Conservation (phyloP, 805 yeast species). For the Lipomyces spencermartinsiae region DNA sequence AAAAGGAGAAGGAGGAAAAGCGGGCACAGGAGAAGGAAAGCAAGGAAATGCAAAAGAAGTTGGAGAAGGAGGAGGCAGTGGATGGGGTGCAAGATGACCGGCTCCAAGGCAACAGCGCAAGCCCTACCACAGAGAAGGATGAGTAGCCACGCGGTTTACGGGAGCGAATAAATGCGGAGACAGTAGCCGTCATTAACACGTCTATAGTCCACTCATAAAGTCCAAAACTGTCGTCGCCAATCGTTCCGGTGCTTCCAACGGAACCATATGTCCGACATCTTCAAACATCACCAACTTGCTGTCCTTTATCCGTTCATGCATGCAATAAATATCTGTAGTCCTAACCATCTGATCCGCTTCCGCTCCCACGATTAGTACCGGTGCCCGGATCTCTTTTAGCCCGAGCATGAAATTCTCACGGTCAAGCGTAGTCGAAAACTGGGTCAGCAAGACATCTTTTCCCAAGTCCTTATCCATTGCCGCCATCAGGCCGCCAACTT, state of each 20-base stretch:
- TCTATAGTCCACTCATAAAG: not conserved
- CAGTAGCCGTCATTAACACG: not conserved
- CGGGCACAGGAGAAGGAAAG: not conserved
- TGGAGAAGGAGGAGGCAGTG: not conserved
- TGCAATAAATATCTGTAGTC: not conserved
- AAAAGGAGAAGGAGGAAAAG: not conserved
- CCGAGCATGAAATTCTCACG: conserved; percentile 2
- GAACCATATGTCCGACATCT: conserved; percentile 6
- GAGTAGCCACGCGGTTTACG: too few relatives aligned
- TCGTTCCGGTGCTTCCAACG: conserved; percentile 1
- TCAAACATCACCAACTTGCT: not conserved
- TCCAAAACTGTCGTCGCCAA: not conserved
- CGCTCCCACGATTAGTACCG: conserved; percentile 2
- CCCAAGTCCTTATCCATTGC: conserved; percentile 9
- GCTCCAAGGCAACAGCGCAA: too few relatives aligned
- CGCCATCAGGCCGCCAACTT: conserved; percentile 3
- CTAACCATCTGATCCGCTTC: not conserved
- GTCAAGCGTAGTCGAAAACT: not conserved
- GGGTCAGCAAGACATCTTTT: conserved; percentile 1
- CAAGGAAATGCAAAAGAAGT: not conserved
- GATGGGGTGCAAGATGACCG: not conserved
- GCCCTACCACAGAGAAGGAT: too few relatives aligned
- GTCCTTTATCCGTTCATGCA: not conserved
- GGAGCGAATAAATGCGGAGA: too few relatives aligned
- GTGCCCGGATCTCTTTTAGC: not conserved